Percentiles rank a stretch among this genome's conserved stretches.
Conservation (phyloP, 768 basidiomycete species). For the Daedaleopsis sinensis region DNA sequence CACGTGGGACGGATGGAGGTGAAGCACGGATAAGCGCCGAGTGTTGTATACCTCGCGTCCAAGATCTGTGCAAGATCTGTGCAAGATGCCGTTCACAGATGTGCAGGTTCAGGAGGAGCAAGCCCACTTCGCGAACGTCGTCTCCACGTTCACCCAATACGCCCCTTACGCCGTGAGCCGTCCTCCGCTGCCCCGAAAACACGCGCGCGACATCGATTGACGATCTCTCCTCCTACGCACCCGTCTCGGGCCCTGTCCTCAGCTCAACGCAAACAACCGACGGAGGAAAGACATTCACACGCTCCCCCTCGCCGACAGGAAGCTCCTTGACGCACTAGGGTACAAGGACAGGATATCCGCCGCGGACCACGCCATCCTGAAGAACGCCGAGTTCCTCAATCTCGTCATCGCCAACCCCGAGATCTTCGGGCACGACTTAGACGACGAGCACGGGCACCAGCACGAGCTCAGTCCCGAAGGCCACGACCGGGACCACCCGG, state of each 20-base stretch:
- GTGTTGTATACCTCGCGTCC: not conserved
- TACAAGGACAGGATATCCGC: slow-evolving; percentile 79
- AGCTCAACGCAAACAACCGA: slow-evolving; percentile 63
- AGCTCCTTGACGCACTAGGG: slow-evolving; percentile 65
- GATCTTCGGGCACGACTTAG: slow-evolving; percentile 69
- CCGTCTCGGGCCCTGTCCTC: not conserved
- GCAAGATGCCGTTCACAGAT: slow-evolving; percentile 28
- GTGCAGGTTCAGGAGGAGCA: slow-evolving; percentile 57
- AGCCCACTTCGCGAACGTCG: slow-evolving; percentile 73
- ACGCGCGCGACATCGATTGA: not conserved
- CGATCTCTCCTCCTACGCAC: too few relatives aligned
- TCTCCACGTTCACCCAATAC: slow-evolving; percentile 76
- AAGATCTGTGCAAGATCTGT: too few relatives aligned
- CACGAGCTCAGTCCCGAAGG: not conserved
- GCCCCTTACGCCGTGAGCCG: slow-evolving; percentile 69
- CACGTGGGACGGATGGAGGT: not conserved
- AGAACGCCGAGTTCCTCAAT: slow-evolving; percentile 77
- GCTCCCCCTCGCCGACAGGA: slow-evolving; percentile 70
- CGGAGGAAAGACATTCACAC: slow-evolving; percentile 79
- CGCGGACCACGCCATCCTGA: slow-evolving; percentile 79
- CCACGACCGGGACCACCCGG: not conserved
- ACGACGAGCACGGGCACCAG: slow-evolving; percentile 28
- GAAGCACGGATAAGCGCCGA: not conserved
- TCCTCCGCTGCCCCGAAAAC: not conserved
- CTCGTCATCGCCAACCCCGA: slow-evolving; percentile 78